Conservation (phyloP, 805 yeast species). For the Pichia scutulata region DNA sequence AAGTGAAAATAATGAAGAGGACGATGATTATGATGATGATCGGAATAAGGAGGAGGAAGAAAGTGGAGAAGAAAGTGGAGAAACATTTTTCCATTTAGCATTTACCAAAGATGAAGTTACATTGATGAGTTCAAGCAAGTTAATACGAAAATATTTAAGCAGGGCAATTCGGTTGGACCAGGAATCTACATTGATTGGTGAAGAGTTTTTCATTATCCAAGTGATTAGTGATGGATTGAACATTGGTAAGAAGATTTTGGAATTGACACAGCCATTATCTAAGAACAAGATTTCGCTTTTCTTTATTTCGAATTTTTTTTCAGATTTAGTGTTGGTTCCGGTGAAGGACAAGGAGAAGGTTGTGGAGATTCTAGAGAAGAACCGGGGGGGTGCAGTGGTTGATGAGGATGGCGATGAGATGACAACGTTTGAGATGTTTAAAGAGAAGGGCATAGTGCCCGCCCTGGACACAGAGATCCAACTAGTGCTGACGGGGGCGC, state of each 20-base stretch:
- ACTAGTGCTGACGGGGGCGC: conserved; percentile 50
- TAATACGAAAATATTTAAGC: conserved; percentile 33
- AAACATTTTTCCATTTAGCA: conserved; percentile 50
- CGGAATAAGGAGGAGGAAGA: conserved; percentile 29
- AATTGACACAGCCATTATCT: conserved; percentile 52
- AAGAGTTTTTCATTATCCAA: conserved; percentile 44
- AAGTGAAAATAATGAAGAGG: conserved; percentile 9
- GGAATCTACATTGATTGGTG: conserved; percentile 35
- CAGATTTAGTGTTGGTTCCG: conserved; percentile 59
- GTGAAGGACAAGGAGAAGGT: conserved; percentile 36
- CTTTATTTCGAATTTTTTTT: conserved; percentile 55
- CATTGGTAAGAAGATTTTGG: conserved; percentile 46
- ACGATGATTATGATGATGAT: not conserved
- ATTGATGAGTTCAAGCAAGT: conserved; percentile 39
- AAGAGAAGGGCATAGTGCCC: conserved; percentile 36
- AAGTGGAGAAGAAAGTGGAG: too few relatives aligned
- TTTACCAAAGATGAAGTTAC: conserved; percentile 59
- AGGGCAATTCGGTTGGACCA: conserved; percentile 32
- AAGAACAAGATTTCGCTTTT: conserved; percentile 49
- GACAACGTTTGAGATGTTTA: conserved; percentile 31
- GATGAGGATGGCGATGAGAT: not conserved
- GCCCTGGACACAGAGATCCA: conserved; percentile 32
- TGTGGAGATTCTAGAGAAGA: conserved; percentile 30
- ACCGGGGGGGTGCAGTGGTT: not conserved
- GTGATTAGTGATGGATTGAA: conserved; percentile 53